These are phyloP conservation scores for Cladosporium oxysporum DNA, from an alignment of 2,329 filamentous ascomycete genomes.

Conservation along the genomic window DNA sequence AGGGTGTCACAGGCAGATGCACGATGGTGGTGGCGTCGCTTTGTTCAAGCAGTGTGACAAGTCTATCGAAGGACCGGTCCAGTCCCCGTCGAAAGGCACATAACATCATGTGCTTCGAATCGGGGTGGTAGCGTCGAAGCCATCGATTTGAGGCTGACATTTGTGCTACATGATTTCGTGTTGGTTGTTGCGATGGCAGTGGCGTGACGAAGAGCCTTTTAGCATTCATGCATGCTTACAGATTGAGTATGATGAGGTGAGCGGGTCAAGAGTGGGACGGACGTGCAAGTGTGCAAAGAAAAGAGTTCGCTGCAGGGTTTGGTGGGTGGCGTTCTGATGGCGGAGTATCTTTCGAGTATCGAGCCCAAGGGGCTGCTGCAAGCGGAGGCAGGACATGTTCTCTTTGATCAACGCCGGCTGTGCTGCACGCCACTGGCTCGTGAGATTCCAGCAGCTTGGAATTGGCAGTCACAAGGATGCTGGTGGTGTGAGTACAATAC, in stretches of 20 bases:
- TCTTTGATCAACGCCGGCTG: neutral
- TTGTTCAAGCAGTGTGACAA: neutral
- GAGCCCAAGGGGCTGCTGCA: neutral
- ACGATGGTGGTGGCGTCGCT: neutral
- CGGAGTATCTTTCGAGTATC: neutral
- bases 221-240: neutral
- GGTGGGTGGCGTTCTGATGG: neutral
- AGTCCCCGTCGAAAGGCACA: neutral
- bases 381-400: constrained; percentile 1
- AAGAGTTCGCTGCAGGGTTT: neutral
- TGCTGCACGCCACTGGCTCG: constrained; percentile 3
- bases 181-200: no score
- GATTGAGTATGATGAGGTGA: neutral
- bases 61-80: neutral
- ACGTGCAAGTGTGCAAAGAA: neutral
- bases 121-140: neutral
- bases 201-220: no score
- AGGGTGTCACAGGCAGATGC: neutral
- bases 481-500: neutral
- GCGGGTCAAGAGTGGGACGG: neutral
- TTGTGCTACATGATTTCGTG: neutral
- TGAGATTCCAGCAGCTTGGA: neutral
- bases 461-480: neutral
- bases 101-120: neutral
- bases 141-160: neutral